A percentile compares a stretch with the other conserved stretches of the same genome.
phyloP scores from a whole-genome alignment of 1,284 basidiomycete genomes.

The Gomphus sp. region DNA sequence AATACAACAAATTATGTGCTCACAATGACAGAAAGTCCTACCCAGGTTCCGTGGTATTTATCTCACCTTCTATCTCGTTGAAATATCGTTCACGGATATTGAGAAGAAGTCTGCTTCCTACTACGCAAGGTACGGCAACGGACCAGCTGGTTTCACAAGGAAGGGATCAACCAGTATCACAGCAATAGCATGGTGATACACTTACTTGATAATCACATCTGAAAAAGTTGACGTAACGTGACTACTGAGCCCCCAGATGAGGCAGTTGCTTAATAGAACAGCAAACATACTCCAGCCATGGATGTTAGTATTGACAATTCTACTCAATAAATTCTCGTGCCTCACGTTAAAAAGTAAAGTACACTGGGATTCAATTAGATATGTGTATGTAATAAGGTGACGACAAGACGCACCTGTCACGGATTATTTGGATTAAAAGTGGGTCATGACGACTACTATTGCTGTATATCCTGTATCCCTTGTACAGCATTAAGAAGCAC shows the following conservation, averaged over 20 bases:
- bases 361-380: too few species aligned
- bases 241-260: too few species aligned
- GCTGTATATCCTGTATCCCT: neutral
- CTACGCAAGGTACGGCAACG: conserved; percentile 45
- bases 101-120: conserved; percentile 44
- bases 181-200: neutral
- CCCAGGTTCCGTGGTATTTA: neutral
- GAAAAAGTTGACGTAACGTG: neutral
- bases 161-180: conserved; percentile 20
- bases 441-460: neutral
- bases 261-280: too few species aligned
- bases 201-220: neutral
- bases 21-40: neutral
- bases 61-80: neutral
- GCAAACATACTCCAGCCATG: too few species aligned
- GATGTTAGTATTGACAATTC: too few species aligned
- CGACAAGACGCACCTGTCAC: neutral
- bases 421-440: neutral
- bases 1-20: too few species aligned
- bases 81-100: conserved; percentile 32
- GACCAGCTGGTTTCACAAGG: conserved; percentile 35
- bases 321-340: too few species aligned
- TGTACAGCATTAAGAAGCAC: neutral
- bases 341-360: too few species aligned
- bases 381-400: neutral